A percentile compares a stretch with the other conserved stretches of the same genome.
Conservation (phyloP, 345 rosid genomes). For the Salix arbutifolia region DNA sequence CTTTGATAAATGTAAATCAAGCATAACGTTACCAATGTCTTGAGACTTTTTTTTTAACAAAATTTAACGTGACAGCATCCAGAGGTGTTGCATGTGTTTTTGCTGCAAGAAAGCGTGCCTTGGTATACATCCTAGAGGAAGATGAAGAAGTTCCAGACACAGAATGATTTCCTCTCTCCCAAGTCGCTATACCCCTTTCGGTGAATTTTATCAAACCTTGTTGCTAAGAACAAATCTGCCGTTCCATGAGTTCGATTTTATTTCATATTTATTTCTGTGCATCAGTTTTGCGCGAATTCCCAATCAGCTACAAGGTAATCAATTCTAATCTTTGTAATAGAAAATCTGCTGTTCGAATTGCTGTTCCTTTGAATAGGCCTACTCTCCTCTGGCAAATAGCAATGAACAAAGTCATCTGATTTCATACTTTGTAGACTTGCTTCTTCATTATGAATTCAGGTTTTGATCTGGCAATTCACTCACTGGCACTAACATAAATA, state of each 20-base stretch:
- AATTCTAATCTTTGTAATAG: no score
- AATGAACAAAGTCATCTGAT: background rate
- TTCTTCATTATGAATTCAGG: background rate
- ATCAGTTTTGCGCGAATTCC: background rate
- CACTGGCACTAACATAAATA: background rate
- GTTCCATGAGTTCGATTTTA: background rate
- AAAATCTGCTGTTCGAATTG: background rate
- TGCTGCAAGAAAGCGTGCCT: constrained; percentile 62
- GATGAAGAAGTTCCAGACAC: constrained; percentile 53
- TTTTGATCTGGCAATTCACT: background rate
- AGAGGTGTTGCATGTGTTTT: constrained; percentile 75
- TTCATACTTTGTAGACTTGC: background rate
- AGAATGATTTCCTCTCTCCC: constrained; percentile 15
- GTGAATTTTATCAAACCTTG: background rate
- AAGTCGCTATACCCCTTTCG: background rate
- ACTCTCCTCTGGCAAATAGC: background rate
- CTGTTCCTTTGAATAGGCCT: background rate
- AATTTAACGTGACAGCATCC: constrained; percentile 41
- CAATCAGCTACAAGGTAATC: background rate
- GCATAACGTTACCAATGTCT: background rate
- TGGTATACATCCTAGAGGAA: constrained; percentile 65
- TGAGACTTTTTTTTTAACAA: background rate
- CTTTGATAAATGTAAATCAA: background rate
- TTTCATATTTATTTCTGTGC: background rate
- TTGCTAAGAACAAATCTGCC: background rate